These are phyloP conservation scores for Rutidosis leptorrhynchoides DNA, from an alignment of 129 eudicot species.

Conservation along the genomic window DNA sequence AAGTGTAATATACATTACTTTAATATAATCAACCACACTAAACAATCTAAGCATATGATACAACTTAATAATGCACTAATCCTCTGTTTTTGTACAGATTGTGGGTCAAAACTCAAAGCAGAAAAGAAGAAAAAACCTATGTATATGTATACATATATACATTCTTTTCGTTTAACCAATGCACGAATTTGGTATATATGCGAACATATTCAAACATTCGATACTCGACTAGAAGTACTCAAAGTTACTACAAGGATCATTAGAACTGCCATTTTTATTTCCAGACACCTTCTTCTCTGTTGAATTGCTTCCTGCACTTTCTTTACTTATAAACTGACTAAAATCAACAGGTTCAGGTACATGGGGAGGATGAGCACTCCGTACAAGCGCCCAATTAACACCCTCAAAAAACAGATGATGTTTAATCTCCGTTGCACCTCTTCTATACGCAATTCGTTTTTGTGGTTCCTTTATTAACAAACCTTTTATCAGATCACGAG, in stretches of 20 bases:
- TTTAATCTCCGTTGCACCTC: conserved; percentile 28
- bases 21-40: background rate
- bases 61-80: background rate
- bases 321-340: conserved; percentile 18
- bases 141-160: background rate
- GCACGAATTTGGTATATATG: too few relatives aligned
- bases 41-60: conserved; percentile 5
- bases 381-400: conserved; percentile 20
- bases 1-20: background rate
- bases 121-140: background rate
- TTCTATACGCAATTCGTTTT: conserved; percentile 21
- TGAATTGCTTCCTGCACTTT: conserved; percentile 11
- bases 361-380: conserved; percentile 28
- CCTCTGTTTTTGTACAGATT: conserved; percentile 3
- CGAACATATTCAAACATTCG: background rate
- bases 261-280: conserved; percentile 22
- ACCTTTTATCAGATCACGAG: conserved; percentile 25
- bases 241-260: conserved; percentile 24
- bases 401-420: conserved; percentile 24
- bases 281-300: conserved; percentile 13
- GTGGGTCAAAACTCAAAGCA: background rate
- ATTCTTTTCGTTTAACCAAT: background rate
- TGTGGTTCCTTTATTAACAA: conserved; percentile 26
- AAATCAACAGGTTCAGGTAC: conserved; percentile 20
- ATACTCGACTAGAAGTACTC: conserved; percentile 22